These are phyloP conservation scores for Phlegmacium glaucopus DNA, from an alignment of 768 basidiomycete genomes.

Conservation along the genomic window DNA sequence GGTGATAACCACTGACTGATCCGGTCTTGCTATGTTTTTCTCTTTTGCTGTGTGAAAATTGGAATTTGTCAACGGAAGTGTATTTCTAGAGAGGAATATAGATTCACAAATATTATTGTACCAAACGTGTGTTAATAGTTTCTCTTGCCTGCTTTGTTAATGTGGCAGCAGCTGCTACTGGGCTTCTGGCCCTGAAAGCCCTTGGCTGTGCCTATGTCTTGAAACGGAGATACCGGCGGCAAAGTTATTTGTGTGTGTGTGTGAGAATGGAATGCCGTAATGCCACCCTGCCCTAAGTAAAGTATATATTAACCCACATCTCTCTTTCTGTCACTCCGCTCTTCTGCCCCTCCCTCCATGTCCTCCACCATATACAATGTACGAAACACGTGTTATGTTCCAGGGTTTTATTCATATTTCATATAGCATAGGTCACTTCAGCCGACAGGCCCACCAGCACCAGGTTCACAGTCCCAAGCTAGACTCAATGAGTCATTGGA, in stretches of 20 bases:
- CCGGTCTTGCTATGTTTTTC: no score
- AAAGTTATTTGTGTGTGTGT: neutral
- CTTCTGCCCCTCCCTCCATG: neutral
- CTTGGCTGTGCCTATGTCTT: neutral
- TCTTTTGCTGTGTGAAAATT: no score
- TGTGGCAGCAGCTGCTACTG: no score
- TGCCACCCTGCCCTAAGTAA: neutral
- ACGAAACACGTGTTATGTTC: neutral
- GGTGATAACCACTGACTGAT: no score
- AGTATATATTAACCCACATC: neutral
- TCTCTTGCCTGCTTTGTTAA: no score
- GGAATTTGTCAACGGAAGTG: no score
- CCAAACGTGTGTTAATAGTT: no score
- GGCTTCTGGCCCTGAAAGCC: no score
- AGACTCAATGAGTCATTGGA: constrained; percentile 79
- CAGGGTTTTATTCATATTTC: constrained; percentile 2
- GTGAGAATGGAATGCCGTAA: neutral
- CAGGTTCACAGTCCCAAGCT: neutral
- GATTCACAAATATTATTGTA: no score
- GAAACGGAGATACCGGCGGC: constrained; percentile 15
- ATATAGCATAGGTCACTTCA: constrained; percentile 54
- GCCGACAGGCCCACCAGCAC: constrained; percentile 45
- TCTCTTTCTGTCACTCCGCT: neutral
- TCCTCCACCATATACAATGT: constrained; percentile 1
- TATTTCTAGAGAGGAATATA: no score